phyloP scores from a whole-genome alignment of 2,329 filamentous ascomycete species.

The Diaporthe sp. region DNA sequence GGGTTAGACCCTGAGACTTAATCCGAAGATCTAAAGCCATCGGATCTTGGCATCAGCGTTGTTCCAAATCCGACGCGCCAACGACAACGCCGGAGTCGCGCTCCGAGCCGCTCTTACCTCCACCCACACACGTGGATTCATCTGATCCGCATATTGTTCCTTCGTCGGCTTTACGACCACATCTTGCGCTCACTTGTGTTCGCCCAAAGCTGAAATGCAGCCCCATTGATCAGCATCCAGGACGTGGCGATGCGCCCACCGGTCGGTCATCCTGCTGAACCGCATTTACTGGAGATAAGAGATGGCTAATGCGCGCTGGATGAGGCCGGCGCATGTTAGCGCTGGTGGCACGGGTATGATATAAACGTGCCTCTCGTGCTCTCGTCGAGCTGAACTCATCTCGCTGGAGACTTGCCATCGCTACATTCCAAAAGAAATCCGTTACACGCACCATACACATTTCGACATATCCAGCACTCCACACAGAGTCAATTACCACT shows the following conservation, averaged over 20 bases:
- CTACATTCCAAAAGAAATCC: neutral
- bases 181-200: neutral
- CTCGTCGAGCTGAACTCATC: neutral
- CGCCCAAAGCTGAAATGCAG: neutral
- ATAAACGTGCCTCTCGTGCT: neutral
- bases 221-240: neutral
- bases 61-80: slow-evolving; percentile 17
- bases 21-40: neutral
- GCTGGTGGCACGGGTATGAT: neutral
- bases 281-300: neutral
- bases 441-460: neutral
- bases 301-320: neutral
- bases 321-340: neutral
- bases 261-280: neutral
- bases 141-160: neutral
- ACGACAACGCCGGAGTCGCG: neutral
- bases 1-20: neutral
- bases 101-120: neutral
- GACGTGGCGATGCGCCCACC: neutral
- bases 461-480: neutral
- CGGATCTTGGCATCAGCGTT: slow-evolving; percentile 11
- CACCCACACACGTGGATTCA: neutral
- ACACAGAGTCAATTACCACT: too few species aligned
- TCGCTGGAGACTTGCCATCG: neutral
- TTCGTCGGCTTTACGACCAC: neutral